Percentiles rank a stretch among this genome's conserved stretches.
These are phyloP conservation scores for Penium margaritaceum DNA, from an alignment of 139 green algal species.

Conservation along the genomic window DNA sequence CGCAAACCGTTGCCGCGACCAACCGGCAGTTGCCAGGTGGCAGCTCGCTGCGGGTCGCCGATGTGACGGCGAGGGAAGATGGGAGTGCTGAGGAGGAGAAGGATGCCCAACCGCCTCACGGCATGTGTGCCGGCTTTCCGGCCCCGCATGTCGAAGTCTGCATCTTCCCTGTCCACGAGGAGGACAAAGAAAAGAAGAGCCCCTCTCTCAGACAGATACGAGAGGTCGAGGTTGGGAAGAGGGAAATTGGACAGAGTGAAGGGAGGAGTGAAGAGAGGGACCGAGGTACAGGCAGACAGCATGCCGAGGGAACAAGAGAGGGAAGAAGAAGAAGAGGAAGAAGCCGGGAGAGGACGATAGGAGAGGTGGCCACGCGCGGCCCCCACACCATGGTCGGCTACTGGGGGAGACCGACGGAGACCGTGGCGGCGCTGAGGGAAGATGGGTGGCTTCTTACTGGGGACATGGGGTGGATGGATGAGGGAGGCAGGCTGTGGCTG, in stretches of 20 bases:
- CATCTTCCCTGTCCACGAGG: background rate
- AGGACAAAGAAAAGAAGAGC: too few species aligned
- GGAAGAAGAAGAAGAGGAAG: background rate
- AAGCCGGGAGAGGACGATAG: background rate
- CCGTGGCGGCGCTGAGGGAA: slow-evolving; percentile 11
- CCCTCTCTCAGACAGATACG: too few species aligned
- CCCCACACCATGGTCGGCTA: slow-evolving; percentile 73
- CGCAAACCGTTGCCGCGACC: too few species aligned
- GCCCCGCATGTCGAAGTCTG: background rate
- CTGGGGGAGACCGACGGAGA: slow-evolving; percentile 54
- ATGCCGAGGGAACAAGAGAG: background rate
- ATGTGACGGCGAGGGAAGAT: too few species aligned
- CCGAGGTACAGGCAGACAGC: too few species aligned
- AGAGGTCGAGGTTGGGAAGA: background rate
- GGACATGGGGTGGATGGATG: slow-evolving; percentile 56
- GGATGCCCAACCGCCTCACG: too few species aligned
- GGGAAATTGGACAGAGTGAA: too few species aligned
- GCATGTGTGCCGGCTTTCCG: background rate
- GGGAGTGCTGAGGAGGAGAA: too few species aligned
- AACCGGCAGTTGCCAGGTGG: too few species aligned
- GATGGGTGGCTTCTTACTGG: slow-evolving; percentile 70
- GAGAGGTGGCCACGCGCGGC: slow-evolving; percentile 58
- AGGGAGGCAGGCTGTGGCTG: slow-evolving; percentile 63
- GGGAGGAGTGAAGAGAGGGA: too few species aligned
- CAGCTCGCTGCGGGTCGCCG: too few species aligned